Base-by-base conservation (phyloP, 192 early-diverging fungal genomes). In the Umbelopsis sp. region DNA sequence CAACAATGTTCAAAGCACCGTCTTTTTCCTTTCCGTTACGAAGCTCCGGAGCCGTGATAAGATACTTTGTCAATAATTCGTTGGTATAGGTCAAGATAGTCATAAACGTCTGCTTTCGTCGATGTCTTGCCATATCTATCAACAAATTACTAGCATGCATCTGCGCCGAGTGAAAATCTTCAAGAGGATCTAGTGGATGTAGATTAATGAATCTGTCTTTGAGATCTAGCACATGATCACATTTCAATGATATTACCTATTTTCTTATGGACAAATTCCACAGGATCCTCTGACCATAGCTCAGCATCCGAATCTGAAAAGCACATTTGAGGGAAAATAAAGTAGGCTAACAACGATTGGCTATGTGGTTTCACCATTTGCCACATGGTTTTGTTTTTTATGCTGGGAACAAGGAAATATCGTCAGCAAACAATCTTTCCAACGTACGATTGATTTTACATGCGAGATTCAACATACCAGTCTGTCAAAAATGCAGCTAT, bases 311-410 rank as follows among this genome's bases (percentile, higher is more conserved):
- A 87, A 21, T 84, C 69, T 69, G 89, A 89, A 74, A 97, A 96
- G 84, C 93, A 97, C 56, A 99, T 73, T 67, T 93, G 90, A 69
- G 96, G 96, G 85, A 95, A 98, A 65, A 97, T 90, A 78, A 93
- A 97, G 36, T 95, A 88, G 14, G 86, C 72, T 21, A 98, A 85
- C 38, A 99, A 80, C 6, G 84, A 85, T 65, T 90, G 88, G n/a
- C 89, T 82, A 72, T 97, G 92, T 17, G 93, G 90, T 80, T 95
- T 95, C 50, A 98, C 75, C 72, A 95, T 84, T 66, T 89, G 87
- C 97, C 97, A 99, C 8, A 95, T 94, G 3, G 82, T 80, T 82
- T 95, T 96, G 43, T 92, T 90, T 73, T 94, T 94, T 70, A 98
- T 87, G 77, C 94, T 83, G 59, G 49, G 65, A 4, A 3, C 32